These are phyloP conservation scores for Lachancea sp. DNA, from an alignment of 805 yeast species.

Conservation along the genomic window DNA sequence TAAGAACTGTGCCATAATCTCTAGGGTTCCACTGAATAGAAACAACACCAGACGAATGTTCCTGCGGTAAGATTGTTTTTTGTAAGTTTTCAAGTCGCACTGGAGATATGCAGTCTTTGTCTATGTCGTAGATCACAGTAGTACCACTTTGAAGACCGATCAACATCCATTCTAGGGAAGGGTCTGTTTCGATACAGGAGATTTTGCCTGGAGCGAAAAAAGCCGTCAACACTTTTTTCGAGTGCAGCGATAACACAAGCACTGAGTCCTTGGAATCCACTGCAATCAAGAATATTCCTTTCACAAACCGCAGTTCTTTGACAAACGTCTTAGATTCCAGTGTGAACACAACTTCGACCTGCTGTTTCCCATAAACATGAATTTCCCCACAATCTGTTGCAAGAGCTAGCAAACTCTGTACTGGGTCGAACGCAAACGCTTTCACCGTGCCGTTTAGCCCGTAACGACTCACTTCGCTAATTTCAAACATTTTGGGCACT, in stretches of 20 bases:
- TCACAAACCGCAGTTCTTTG: constrained; percentile 55
- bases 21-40: constrained; percentile 80
- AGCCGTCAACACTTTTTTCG: constrained; percentile 53
- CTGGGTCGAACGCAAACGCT: constrained; percentile 76
- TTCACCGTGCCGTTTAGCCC: constrained; percentile 62
- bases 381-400: constrained; percentile 66
- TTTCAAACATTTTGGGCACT: constrained; percentile 28
- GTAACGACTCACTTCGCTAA: constrained; percentile 35
- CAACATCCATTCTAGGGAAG: constrained; percentile 80
- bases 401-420: constrained; percentile 78
- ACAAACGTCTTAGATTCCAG: constrained; percentile 47
- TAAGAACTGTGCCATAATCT: constrained; percentile 70
- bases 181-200: constrained; percentile 71
- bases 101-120: constrained; percentile 61
- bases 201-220: constrained; percentile 60
- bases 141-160: constrained; percentile 77
- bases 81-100: constrained; percentile 68
- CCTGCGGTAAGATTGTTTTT: constrained; percentile 48
- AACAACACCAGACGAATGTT: constrained; percentile 55
- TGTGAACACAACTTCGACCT: constrained; percentile 63
- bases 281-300: constrained; percentile 75
- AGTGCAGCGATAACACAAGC: constrained; percentile 61
- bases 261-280: constrained; percentile 56
- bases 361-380: constrained; percentile 76
- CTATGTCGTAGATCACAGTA: constrained; percentile 70